A percentile compares a stretch with the other conserved stretches of the same genome.
Conservation (phyloP, 495 filamentous ascomycete genomes). For the Echria macrotheca region DNA sequence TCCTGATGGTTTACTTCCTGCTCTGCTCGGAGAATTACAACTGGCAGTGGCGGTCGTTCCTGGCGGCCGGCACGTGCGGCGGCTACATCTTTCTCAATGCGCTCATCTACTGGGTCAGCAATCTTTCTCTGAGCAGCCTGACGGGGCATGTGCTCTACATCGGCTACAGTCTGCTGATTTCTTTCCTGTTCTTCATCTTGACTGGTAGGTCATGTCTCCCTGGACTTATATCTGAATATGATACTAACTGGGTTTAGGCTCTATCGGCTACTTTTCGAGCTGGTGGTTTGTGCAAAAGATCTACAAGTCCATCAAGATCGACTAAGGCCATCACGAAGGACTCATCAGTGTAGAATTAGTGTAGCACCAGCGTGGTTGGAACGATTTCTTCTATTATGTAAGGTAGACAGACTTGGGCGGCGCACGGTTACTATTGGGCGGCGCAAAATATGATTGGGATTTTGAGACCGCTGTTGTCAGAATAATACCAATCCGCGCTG, state of each 20-base stretch:
- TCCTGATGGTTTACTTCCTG: constrained; percentile 89
- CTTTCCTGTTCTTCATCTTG: constrained; percentile 85
- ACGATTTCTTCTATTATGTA: constrained; percentile 1
- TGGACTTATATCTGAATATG: background rate
- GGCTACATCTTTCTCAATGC: constrained; percentile 86
- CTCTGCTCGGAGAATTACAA: constrained; percentile 96
- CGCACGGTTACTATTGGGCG: background rate
- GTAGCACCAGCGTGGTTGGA: background rate
- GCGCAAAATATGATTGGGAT: too few relatives aligned
- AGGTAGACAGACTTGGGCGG: constrained; percentile 1
- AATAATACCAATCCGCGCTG: too few relatives aligned
- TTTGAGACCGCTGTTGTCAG: too few relatives aligned
- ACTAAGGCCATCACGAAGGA: constrained; percentile 46
- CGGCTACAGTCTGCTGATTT: constrained; percentile 84
- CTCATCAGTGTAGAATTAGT: too few relatives aligned
- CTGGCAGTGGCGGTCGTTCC: constrained; percentile 96
- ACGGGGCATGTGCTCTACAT: constrained; percentile 86
- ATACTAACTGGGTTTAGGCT: constrained; percentile 42
- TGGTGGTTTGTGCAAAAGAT: constrained; percentile 93
- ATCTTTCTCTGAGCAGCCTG: constrained; percentile 76
- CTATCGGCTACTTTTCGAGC: constrained; percentile 91
- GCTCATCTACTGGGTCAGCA: constrained; percentile 79
- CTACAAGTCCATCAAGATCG: constrained; percentile 93
- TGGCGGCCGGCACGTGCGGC: constrained; percentile 79
- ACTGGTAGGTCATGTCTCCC: constrained; percentile 61